Evolutionary conservation across 495 filamentous ascomycete species (phyloP), one percentile per base, ranked within the genome.

Genomic region (Penicillium canariense): DNA sequence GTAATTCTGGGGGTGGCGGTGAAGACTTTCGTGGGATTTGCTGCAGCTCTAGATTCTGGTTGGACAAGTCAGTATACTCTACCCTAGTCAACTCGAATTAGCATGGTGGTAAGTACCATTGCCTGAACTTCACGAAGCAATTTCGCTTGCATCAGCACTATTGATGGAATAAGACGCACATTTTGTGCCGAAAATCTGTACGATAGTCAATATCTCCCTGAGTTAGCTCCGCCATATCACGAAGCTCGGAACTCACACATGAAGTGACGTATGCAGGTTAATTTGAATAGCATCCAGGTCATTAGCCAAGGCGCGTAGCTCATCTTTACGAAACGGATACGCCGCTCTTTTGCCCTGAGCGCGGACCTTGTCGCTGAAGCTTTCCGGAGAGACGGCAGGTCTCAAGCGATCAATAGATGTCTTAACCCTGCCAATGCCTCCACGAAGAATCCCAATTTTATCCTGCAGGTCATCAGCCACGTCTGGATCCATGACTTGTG

Each of bases 291-390:
- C 23, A 27, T 38, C 32, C 32, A 50, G 27, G 5, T 38, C 42
- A 28, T 34, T 47, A 12, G 42, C 42, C 22, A 54, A 22, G 4
- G 14, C 22, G 5, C 42, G 40, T 23, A 54, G 38, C 18, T 14
- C 28, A 5, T 54, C 28, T 45, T 47, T 47, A 17, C 51, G 40
- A 26, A 54, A 47, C 1, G 51, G 51, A 26, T 47, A 54, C 20
- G 31, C 42, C 5, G 42, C 51, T 12, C 31, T 54, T 18, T 47
- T 54, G 20, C 42, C 17, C 1, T 47, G 39, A 15, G 42, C 40
- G 8, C 51, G 51, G 7, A 54, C 27, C 23, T 34, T 45, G 7
- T 32, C 42, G 18, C 30, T 22, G 12, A 46, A 15, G 20, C 40
- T 32, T 34, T 45, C 14, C 17, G 28, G 9, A 22, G 8, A 23